Base-by-base conservation (phyloP, 2,329 filamentous ascomycete genomes). In the Venturia nashicola region DNA sequence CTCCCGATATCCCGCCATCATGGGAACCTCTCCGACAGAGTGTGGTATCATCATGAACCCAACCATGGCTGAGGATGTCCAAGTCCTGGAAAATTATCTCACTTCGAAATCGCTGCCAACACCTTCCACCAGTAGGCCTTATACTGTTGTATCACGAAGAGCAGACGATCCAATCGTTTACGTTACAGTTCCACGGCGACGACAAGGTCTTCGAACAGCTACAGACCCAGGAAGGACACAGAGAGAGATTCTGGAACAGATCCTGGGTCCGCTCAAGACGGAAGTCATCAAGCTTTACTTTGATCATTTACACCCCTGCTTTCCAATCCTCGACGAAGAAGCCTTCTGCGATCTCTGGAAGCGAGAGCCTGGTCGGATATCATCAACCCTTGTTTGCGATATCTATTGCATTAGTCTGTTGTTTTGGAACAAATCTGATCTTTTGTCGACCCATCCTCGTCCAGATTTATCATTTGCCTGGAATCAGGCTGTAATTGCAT, bases 141-240 rank as follows among this genome's bases (percentile, higher is more conserved):
- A 82, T 65, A 79, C 80, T 59, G 78, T 80, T 8, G 76, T 82
- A 40, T 79, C 78, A 1, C 80, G 77, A 62, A 77, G 73, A 62
- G 67, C 70, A 6, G 73, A 77, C 23, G 71, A 76, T 59, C 72
- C 75, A 5, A 72, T 77, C 7, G 71, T 76, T 2, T 77, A 77
- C 61, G 69, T 75, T 9, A 80, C 79, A 5, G 78, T 83, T 3
- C 79, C 80, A 11, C 73, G 79, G 46, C 77, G 78, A 61, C 76
- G 80, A 61, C 77, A 78, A 64, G 80, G 80, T 6, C 65, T 76
- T n/a, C 70, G 69, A 12, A 70, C 70, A 2, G 70, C 70, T 36
- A 69, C 69, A 43, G 69, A 71, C 6, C 74, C 75, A 14, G 76
- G 76, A 3, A 71, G 68, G 59, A 71, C 71, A 60, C 75, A 78